Conservation (phyloP, 2,329 filamentous ascomycete species). For the Nigrospora sphaerica region DNA sequence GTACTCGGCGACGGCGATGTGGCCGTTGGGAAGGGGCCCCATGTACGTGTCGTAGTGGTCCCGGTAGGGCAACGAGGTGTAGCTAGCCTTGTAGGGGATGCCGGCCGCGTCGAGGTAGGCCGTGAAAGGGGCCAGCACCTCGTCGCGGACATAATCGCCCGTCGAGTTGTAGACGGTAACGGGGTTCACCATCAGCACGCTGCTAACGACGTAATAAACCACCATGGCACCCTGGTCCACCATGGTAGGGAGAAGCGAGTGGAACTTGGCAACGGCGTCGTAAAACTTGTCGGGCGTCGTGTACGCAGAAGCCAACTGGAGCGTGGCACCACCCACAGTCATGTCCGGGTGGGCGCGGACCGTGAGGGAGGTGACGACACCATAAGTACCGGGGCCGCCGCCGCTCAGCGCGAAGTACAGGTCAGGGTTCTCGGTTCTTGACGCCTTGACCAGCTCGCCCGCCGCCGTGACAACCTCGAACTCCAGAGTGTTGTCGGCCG, state of each 20-base stretch:
- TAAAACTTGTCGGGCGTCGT: conserved; percentile 12
- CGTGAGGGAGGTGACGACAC: conserved; percentile 28
- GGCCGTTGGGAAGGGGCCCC: conserved; percentile 25
- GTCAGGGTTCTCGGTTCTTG: conserved; percentile 32
- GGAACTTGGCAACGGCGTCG: conserved; percentile 13
- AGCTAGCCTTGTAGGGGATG: conserved; percentile 12
- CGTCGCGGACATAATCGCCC: conserved; percentile 14
- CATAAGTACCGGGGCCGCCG: conserved; percentile 42
- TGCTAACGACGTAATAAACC: conserved; percentile 12
- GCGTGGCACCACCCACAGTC: conserved; percentile 11
- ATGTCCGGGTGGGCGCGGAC: conserved; percentile 10
- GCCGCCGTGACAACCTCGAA: conserved; percentile 33
- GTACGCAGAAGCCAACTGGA: conserved; percentile 10
- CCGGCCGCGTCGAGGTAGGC: conserved; percentile 14
- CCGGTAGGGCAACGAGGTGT: conserved; percentile 20
- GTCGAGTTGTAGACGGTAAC: conserved; percentile 21
- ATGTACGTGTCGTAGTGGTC: conserved; percentile 27
- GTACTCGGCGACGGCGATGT: conserved; percentile 22
- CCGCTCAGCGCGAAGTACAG: conserved; percentile 47
- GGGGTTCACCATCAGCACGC: conserved; percentile 12
- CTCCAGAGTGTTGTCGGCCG: conserved; percentile 38
- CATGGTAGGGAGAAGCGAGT: conserved; percentile 15
- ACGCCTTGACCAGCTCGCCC: conserved; percentile 27
- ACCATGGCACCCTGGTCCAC: conserved; percentile 15
- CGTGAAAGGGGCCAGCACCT: conserved; percentile 18